Percentiles rank a stretch among this genome's conserved stretches.
phyloP scores from a whole-genome alignment of 495 filamentous ascomycete genomes.

The Talaromyces thailandensis region DNA sequence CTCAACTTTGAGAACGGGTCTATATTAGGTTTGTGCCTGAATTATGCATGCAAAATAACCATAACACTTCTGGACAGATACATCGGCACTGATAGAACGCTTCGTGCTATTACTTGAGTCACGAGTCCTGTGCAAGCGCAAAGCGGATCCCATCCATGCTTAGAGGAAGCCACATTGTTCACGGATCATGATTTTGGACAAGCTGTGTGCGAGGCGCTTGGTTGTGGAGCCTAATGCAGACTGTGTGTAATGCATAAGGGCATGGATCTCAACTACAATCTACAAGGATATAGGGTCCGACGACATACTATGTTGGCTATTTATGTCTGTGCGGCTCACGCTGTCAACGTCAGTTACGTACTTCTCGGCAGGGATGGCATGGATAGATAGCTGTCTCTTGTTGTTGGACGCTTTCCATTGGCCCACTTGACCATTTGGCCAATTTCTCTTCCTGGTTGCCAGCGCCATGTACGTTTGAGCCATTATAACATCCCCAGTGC shows the following conservation, averaged over 20 bases:
- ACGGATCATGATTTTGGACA: not conserved
- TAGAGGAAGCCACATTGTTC: not conserved
- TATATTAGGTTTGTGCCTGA: not conserved
- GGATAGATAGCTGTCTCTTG: not conserved
- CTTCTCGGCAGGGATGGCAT: not conserved
- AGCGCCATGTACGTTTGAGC: not conserved
- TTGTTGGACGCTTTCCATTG: not conserved
- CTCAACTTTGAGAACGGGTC: not conserved
- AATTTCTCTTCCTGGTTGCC: not conserved
- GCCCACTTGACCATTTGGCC: not conserved
- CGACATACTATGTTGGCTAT: not conserved
- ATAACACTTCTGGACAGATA: not conserved
- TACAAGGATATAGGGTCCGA: not conserved
- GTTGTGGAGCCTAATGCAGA: not conserved
- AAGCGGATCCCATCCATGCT: not conserved
- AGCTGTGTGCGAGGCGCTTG: not conserved
- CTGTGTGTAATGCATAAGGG: not conserved
- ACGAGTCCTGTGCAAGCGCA: not conserved
- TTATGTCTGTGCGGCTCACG: not conserved
- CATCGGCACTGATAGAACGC: not conserved
- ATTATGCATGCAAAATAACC: not conserved
- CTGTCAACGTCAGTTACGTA: no score
- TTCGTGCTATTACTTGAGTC: not conserved
- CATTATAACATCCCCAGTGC: not conserved
- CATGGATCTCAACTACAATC: not conserved